phyloP scores from a whole-genome alignment of 129 eudicot genomes.

The Scalesia atractyloides region DNA sequence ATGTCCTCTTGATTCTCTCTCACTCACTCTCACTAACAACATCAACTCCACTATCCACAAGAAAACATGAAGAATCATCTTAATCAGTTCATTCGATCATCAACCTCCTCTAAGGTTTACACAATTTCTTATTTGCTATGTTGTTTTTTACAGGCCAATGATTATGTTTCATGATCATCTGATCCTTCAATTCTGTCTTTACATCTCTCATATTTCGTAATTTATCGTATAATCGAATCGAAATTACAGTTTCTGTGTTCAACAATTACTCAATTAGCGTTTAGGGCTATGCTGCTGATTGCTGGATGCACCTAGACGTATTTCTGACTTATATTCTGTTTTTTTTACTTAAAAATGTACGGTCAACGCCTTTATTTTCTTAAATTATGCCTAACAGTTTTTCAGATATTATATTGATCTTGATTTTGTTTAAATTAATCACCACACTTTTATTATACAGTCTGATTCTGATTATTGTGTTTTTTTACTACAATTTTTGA shows the following conservation, averaged over 20 bases:
- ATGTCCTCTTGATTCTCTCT: not conserved
- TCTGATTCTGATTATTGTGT: not conserved
- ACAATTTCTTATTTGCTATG: not conserved
- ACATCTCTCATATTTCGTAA: not conserved
- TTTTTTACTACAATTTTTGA: not conserved
- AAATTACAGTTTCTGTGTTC: slow-evolving; percentile 2
- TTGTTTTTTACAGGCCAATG: not conserved
- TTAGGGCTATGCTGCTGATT: slow-evolving; percentile 1
- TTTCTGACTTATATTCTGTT: slow-evolving; percentile 16
- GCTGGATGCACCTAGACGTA: slow-evolving; percentile 14
- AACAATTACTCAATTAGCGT: not conserved
- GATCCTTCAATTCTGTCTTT: not conserved
- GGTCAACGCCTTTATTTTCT: slow-evolving; percentile 8
- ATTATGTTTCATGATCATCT: not conserved
- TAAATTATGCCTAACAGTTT: not conserved
- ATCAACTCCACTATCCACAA: no score
- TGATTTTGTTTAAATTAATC: slow-evolving; percentile 12
- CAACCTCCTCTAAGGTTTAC: slow-evolving; percentile 31
- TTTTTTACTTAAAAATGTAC: not conserved
- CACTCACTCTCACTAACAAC: slow-evolving; percentile 5
- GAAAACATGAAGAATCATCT: slow-evolving; percentile 22
- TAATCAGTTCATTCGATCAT: slow-evolving; percentile 28
- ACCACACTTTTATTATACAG: not conserved
- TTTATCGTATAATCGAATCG: not conserved
- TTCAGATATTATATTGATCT: slow-evolving; percentile 3